These are phyloP conservation scores for Leccinellum luteum DNA, from an alignment of 768 basidiomycete species.

Conservation along the genomic window DNA sequence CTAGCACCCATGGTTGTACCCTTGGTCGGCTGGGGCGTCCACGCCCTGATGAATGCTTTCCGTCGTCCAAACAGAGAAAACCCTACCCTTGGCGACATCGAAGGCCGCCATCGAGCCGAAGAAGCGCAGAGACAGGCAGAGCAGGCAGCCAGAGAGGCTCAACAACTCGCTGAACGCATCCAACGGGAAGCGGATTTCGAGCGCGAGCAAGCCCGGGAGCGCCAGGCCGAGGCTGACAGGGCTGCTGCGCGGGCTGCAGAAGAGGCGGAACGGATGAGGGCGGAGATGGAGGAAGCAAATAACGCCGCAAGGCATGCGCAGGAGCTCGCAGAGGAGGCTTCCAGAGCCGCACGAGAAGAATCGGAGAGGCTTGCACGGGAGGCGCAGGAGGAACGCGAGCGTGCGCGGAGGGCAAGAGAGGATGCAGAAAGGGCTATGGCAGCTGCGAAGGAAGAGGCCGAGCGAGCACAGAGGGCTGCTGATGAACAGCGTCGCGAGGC, in stretches of 20 bases:
- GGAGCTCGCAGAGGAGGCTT: conserved; percentile 4
- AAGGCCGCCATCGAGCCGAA: conserved; percentile 5
- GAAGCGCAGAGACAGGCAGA: conserved; percentile 3
- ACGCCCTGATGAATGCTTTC: background rate
- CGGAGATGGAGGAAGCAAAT: conserved; percentile 6
- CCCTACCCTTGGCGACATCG: conserved; percentile 9
- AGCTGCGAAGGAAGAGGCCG: conserved; percentile 10
- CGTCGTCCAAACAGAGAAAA: conserved; percentile 9
- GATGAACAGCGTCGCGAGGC: conserved; percentile 13
- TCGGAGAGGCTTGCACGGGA: background rate
- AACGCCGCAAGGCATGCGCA: background rate
- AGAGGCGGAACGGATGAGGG: conserved; percentile 4
- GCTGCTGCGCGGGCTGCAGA: conserved; percentile 8
- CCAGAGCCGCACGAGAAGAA: conserved; percentile 8
- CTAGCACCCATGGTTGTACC: background rate
- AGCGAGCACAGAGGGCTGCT: conserved; percentile 3
- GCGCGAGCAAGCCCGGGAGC: background rate
- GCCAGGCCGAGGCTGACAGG: conserved; percentile 8
- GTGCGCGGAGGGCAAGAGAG: background rate
- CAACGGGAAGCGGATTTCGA: conserved; percentile 5
- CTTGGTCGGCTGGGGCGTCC: background rate
- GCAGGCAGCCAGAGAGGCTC: conserved; percentile 1
- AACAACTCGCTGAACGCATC: background rate
- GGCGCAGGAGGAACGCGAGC: conserved; percentile 6
- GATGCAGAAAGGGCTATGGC: conserved; percentile 6